Percentiles rank a stretch among this genome's conserved stretches.
These are phyloP conservation scores for Apostasia shenzhenica DNA, from an alignment of 106 monocot species.

Conservation along the genomic window DNA sequence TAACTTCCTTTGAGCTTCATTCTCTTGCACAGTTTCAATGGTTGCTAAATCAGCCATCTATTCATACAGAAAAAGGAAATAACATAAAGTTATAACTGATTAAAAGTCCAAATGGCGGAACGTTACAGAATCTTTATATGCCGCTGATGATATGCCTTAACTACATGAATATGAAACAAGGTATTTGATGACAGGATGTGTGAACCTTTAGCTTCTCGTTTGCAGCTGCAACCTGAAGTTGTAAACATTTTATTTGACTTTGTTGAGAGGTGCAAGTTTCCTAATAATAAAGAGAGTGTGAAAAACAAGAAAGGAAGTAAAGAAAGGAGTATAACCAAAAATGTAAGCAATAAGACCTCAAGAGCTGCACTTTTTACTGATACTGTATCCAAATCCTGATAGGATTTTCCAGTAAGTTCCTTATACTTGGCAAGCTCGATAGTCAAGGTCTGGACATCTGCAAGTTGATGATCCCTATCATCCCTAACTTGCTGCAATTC, in stretches of 20 bases:
- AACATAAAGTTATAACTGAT: too few relatives aligned
- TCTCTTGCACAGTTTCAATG: constrained; percentile 40
- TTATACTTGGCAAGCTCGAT: constrained; percentile 20
- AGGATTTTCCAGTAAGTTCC: constrained; percentile 17
- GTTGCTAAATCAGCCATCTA: constrained; percentile 57
- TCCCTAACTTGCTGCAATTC: constrained; percentile 71
- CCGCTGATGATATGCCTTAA: too few relatives aligned
- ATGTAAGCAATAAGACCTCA: constrained; percentile 30
- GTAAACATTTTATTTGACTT: constrained; percentile 43
- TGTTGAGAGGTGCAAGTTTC: constrained; percentile 48
- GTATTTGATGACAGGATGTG: too few relatives aligned
- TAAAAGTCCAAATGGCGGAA: too few relatives aligned
- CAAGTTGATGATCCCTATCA: constrained; percentile 57
- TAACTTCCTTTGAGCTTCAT: constrained; percentile 38
- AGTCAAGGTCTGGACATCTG: constrained; percentile 38
- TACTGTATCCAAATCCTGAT: constrained; percentile 15
- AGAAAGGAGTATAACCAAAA: neutral
- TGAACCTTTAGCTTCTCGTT: constrained; percentile 69
- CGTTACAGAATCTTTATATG: too few relatives aligned
- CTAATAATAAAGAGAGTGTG: constrained; percentile 18
- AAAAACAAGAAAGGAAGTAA: too few relatives aligned
- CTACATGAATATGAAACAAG: too few relatives aligned
- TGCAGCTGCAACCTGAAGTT: constrained; percentile 42
- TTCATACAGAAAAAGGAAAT: neutral
- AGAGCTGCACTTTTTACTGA: constrained; percentile 19